Evolutionary conservation across 805 yeast species (phyloP).

Genomic region (Candida jianshihensis): DNA sequence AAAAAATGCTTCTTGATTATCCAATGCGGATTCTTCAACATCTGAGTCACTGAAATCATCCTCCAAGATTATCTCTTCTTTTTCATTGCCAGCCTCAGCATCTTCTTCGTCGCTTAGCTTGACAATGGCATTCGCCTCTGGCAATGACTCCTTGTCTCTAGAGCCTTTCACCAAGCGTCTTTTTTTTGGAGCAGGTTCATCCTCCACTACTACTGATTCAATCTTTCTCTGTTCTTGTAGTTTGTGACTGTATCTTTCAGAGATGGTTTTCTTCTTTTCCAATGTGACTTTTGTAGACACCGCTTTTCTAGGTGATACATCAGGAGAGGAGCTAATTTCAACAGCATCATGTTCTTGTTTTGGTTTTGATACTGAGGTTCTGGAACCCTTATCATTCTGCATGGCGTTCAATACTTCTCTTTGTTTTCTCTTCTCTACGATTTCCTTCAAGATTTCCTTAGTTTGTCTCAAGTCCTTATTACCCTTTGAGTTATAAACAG

Average conservation of each 20-base stretch:
- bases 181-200: slow-evolving; percentile 22
- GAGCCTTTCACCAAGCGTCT: slow-evolving; percentile 35
- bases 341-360: slow-evolving; percentile 8
- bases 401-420: slow-evolving; percentile 10
- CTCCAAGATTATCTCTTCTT: slow-evolving; percentile 35
- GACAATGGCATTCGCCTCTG: slow-evolving; percentile 15
- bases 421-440: slow-evolving; percentile 24
- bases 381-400: slow-evolving; percentile 2
- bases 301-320: slow-evolving; percentile 17
- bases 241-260: slow-evolving; percentile 27
- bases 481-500: slow-evolving; percentile 32
- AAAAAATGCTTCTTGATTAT: slow-evolving; percentile 31
- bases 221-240: slow-evolving; percentile 10
- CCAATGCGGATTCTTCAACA: slow-evolving; percentile 30
- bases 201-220: slow-evolving; percentile 1
- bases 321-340: slow-evolving; percentile 22
- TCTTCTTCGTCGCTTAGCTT: slow-evolving; percentile 15
- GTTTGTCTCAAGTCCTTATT: slow-evolving; percentile 26
- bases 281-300: slow-evolving; percentile 30
- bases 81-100: slow-evolving; percentile 27
- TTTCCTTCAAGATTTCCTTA: slow-evolving; percentile 24
- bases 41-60: slow-evolving; percentile 43
- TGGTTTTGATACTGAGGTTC: no score
- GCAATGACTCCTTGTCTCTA: slow-evolving; percentile 13
- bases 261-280: slow-evolving; percentile 30